Evolutionary conservation across 192 early-diverging fungal genomes (phyloP).

Genomic region (Coemansia javaensis): DNA sequence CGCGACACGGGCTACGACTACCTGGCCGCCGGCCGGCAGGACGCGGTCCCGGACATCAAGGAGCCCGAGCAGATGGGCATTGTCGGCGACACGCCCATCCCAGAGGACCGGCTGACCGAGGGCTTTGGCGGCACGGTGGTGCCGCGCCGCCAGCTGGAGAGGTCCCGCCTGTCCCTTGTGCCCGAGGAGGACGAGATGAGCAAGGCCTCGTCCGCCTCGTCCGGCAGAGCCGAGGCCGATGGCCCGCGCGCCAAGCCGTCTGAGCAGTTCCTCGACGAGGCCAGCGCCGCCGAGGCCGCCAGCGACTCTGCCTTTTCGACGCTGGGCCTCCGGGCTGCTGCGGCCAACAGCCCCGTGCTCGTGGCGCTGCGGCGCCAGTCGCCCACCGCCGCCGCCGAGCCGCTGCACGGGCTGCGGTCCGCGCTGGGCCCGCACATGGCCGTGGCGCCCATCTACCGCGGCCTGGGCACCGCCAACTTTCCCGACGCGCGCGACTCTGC

Average conservation of each 20-base stretch:
- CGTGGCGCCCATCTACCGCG: conserved; percentile 3
- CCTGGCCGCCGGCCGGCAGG: too few species aligned
- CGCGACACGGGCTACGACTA: conserved; percentile 13
- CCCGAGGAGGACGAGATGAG: conserved; percentile 39
- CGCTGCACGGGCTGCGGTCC: conserved; percentile 14
- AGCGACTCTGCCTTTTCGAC: too few species aligned
- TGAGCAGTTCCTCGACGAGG: neutral
- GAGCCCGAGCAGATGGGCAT: too few species aligned
- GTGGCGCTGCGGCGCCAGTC: conserved; percentile 21
- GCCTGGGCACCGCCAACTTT: conserved; percentile 7
- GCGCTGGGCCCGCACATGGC: conserved; percentile 4
- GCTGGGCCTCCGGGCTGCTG: too few species aligned
- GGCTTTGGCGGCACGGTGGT: conserved; percentile 29
- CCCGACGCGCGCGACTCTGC: conserved; percentile 8
- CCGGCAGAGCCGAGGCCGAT: too few species aligned
- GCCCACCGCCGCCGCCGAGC: neutral
- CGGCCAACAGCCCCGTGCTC: too few species aligned
- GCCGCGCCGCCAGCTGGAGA: conserved; percentile 21
- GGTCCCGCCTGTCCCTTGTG: conserved; percentile 40
- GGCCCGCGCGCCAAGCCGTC: neutral
- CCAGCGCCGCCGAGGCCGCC: neutral
- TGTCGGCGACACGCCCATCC: neutral
- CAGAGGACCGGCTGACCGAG: conserved; percentile 2
- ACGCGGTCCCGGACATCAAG: too few species aligned
- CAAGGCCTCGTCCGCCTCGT: conserved; percentile 17